Evolutionary conservation across 306 rosid species (phyloP).

Genomic region (Glycine soja): DNA sequence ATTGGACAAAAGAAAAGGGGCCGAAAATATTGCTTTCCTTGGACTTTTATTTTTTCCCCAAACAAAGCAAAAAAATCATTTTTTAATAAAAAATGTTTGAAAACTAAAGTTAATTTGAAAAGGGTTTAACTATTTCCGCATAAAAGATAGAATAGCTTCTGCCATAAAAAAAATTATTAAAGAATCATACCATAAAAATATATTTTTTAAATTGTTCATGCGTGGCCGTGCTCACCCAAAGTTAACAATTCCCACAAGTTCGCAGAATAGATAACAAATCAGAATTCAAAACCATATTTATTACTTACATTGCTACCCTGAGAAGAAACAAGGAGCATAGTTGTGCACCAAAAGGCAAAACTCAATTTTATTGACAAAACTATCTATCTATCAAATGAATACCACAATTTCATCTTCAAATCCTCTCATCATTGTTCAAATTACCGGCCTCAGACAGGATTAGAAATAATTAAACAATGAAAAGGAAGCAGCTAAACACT

Average conservation of each 20-base stretch:
- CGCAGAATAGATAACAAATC: not conserved
- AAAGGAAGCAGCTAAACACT: slow-evolving; percentile 50
- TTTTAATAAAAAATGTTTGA: too few species aligned
- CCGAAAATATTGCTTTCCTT: too few species aligned
- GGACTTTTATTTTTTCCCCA: too few species aligned
- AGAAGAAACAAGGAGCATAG: slow-evolving; percentile 17
- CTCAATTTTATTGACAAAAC: slow-evolving; percentile 58
- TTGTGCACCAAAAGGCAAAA: slow-evolving; percentile 32
- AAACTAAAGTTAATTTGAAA: too few species aligned
- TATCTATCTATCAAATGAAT: slow-evolving; percentile 50
- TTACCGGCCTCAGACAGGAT: slow-evolving; percentile 56
- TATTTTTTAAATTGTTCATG: not conserved
- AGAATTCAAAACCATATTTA: slow-evolving; percentile 16
- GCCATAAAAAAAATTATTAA: too few species aligned
- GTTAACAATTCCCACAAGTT: not conserved
- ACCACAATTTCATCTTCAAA: slow-evolving; percentile 43
- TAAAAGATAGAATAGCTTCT: too few species aligned
- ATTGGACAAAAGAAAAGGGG: too few species aligned
- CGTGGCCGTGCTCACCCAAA: not conserved
- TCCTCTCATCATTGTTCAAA: slow-evolving; percentile 62
- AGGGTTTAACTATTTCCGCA: too few species aligned
- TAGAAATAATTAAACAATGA: slow-evolving; percentile 47
- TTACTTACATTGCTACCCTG: slow-evolving; percentile 31
- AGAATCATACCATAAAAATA: not conserved
- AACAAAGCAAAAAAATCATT: too few species aligned